Base-by-base conservation (phyloP, 495 filamentous ascomycete genomes). In the Entonaema liquescens region DNA sequence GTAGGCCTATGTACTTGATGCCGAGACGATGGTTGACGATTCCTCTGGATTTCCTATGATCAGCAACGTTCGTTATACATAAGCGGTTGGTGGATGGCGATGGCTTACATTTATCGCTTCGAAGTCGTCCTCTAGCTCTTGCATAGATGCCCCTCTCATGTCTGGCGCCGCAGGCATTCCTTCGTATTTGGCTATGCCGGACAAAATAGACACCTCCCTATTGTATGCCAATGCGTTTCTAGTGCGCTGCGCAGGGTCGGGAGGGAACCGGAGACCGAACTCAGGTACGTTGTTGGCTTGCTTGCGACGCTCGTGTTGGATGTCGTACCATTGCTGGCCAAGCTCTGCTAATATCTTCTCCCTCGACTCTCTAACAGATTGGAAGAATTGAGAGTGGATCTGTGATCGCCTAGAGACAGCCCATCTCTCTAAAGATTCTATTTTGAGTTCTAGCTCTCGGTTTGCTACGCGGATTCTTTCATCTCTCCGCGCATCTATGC, bases 161-260 rank as follows among this genome's bases (percentile, higher is more conserved):
- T 89, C 84, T 19, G 95, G 95, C n/a, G 95, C 95, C 33, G 95
- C 95, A 28, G 95, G 95, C 79, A 98, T 98, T 23, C 95, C 95
- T 57, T 96, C 88, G 79, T 97, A 92, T 78, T 97, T 97, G 6
- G 94, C 93, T 62, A 98, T 86, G 19, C 95, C 95, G 7, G 93
- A 90, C 62, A 99, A 85, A 13, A 97, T 86, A 5, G 93, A 94
- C 4, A 99, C 93, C 77, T 99, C 95, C 71, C 90, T 90, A 78
- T 97, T 98, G 78, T 97, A 97, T 49, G 92, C 90, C 42, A 91
- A 85, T 72, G 95, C 95, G 59, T 93, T 89, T 62, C 83, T 84
- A 62, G 93, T 88, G 76, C 91, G 93, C 72, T 91, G 89, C 64
- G 88, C 85, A 62, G 89, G 87, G 44, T 88, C 88, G 36, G 86